Base-by-base conservation (phyloP, 352 stramenopile species). In the Blastocystis sp. region DNA sequence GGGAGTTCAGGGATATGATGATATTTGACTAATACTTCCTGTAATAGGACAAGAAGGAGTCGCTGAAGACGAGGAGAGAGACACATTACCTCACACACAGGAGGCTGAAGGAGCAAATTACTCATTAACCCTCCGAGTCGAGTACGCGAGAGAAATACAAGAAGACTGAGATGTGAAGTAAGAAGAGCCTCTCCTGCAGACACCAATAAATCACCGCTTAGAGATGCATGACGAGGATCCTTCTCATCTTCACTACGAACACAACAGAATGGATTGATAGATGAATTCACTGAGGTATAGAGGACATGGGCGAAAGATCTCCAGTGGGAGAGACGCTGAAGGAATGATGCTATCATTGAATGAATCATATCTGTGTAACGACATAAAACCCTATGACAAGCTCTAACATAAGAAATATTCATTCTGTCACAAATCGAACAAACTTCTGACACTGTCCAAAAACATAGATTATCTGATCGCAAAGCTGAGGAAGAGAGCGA, bases 391-490 rank as follows among this genome's bases (percentile, higher is more conserved):
- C 27, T n/a, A 35, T 44, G n/a, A 22, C 35, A 77, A 24, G 69
- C 66, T 19, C 1, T 0, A 27, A 27, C 44, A 42, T 89, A 89
- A n/a, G 17, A 24, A 37, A 13, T 15, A n/a, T 24, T 48, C 53
- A 33, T 57, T 33, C 60, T 51, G 22, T 59, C 54, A 56, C 73
- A 89, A 33, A 89, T 51, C 24, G 44, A 62, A 17, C 37, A 48
- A 30, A 78, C 30, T n/a, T 89, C 78, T 27, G 22, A 53, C 13
- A 77, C 7, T n/a, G 54, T 89, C 78, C 78, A 89, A 42, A 84
- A 84, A 27, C 33, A 84, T 13, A 76, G 44, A 33, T 30, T 68
- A 17, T 79, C 78, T n/a, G 53, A 40, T 35, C 57, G 56, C 33
- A 76, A 57, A 24, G 73, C 73, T 1, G 73, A 53, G 51, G 73